phyloP scores from a whole-genome alignment of 2,329 filamentous ascomycete genomes.

The Beauveria australis region DNA sequence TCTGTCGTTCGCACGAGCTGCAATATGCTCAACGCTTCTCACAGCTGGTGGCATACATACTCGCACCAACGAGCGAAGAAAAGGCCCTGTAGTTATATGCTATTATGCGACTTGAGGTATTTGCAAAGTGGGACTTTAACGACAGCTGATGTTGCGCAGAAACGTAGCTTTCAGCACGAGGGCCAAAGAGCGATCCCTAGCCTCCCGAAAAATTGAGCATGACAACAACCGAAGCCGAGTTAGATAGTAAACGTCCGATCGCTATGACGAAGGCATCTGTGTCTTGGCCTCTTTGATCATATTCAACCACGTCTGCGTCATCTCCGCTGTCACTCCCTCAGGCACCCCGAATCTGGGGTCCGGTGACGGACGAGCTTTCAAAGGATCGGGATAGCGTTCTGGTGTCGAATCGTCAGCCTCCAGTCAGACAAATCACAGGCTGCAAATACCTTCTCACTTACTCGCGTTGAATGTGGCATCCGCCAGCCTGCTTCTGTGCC shows the following conservation, averaged over 20 bases:
- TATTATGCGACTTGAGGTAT: background rate
- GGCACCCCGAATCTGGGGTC: conserved; percentile 26
- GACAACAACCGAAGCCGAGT: no score
- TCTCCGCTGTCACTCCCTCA: conserved; percentile 30
- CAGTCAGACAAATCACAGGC: no score
- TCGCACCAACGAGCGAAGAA: background rate
- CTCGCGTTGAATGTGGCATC: conserved; percentile 41
- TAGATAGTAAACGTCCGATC: background rate
- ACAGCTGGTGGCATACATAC: no score
- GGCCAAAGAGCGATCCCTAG: background rate
- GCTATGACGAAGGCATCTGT: background rate
- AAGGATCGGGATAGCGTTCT: conserved; percentile 37
- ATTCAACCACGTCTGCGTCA: conserved; percentile 31
- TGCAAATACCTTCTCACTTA: conserved; percentile 19
- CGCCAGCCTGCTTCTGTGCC: conserved; percentile 27
- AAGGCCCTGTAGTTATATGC: background rate
- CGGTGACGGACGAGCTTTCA: conserved; percentile 29
- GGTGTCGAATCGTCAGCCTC: conserved; percentile 17
- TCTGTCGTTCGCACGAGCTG: background rate
- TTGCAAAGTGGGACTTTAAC: background rate
- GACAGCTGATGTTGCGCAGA: background rate
- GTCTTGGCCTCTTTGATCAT: conserved; percentile 19
- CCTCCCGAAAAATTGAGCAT: background rate
- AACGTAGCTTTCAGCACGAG: background rate
- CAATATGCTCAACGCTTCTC: background rate